Evolutionary conservation across 257 asterid genomes (phyloP).

Genomic region (Salvia miltiorrhiza): DNA sequence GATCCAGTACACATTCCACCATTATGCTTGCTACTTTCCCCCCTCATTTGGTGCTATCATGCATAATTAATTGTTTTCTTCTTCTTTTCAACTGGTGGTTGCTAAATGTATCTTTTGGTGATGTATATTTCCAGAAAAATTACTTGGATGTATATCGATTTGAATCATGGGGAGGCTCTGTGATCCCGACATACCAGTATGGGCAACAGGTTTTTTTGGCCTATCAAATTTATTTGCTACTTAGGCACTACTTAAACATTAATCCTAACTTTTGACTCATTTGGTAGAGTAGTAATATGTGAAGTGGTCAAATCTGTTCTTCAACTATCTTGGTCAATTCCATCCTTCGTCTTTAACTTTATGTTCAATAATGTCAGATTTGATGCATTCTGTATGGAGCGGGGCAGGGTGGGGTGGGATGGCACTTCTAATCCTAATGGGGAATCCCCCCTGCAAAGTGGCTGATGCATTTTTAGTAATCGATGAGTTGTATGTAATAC

Average conservation of each 20-base stretch:
- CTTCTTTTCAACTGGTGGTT: neutral
- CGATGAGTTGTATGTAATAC: slow-evolving; percentile 7
- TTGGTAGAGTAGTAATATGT: neutral
- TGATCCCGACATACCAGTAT: slow-evolving; percentile 71
- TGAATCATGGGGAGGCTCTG: slow-evolving; percentile 94
- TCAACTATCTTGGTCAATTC: neutral
- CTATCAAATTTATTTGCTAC: slow-evolving; percentile 16
- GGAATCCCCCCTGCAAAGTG: neutral
- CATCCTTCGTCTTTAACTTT: neutral
- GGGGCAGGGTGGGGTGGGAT: neutral
- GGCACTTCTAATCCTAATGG: neutral
- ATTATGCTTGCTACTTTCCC: neutral
- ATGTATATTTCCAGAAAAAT: slow-evolving; percentile 61
- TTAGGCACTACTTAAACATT: neutral
- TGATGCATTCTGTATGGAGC: neutral
- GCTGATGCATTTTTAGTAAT: neutral
- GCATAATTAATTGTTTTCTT: neutral
- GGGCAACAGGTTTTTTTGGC: slow-evolving; percentile 70
- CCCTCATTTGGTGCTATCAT: slow-evolving; percentile 12
- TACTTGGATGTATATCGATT: slow-evolving; percentile 86
- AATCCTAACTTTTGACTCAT: neutral
- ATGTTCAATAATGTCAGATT: neutral
- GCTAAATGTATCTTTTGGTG: slow-evolving; percentile 21
- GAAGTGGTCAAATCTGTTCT: neutral
- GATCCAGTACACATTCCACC: neutral